Conservation (phyloP, 306 rosid species). For the Trifolium subterraneum region DNA sequence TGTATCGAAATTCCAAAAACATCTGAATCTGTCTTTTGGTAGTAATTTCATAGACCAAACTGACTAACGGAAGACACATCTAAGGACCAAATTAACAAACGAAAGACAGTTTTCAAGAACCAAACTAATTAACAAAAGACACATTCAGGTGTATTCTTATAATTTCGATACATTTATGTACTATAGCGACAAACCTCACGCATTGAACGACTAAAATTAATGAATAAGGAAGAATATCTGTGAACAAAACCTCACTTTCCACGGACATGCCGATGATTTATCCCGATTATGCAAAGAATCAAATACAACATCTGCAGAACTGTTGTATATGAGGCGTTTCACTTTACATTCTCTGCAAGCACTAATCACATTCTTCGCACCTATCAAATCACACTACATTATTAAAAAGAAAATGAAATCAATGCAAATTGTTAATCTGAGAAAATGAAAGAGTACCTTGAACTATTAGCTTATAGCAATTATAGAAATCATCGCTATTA, state of each 20-base stretch:
- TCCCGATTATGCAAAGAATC: conserved; percentile 57
- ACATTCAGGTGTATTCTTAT: not conserved
- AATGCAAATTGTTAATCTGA: no score
- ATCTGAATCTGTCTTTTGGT: not conserved
- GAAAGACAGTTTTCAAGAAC: no score
- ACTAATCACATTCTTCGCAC: conserved; percentile 80
- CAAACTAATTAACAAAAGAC: not conserved
- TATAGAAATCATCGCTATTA: conserved; percentile 52
- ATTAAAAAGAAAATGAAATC: conserved; percentile 22
- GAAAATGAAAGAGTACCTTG: conserved; percentile 65
- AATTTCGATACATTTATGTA: not conserved
- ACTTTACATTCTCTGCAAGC: conserved; percentile 88
- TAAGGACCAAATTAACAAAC: no score
- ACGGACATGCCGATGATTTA: conserved; percentile 61
- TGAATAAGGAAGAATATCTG: conserved; percentile 22
- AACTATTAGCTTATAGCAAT: conserved; percentile 66
- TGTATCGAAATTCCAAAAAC: not conserved
- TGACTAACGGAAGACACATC: not conserved
- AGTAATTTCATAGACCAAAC: not conserved
- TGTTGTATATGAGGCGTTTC: conserved; percentile 73
- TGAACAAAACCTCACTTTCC: conserved; percentile 64
- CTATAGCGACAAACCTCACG: not conserved
- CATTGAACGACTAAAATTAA: not conserved
- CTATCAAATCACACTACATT: conserved; percentile 42
- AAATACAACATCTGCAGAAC: conserved; percentile 84